Evolutionary conservation across 768 basidiomycete genomes (phyloP), one percentile per base, ranked within the genome.

Genomic region (Hygrocybe coccinea): DNA sequence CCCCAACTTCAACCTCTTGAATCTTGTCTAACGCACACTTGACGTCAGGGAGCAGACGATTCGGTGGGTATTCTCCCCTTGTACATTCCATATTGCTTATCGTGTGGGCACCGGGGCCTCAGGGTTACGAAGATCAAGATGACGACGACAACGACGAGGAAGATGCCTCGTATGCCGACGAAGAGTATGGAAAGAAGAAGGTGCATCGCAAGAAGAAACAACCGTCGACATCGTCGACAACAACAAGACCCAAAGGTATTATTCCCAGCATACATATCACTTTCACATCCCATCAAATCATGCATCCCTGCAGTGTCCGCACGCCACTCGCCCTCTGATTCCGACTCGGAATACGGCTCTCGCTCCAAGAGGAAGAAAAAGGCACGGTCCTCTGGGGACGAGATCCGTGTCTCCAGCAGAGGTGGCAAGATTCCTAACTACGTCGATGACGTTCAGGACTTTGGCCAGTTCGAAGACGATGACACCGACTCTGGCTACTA

Each of bases 281-380:
- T 41, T 12, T 25, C 36, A 17, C 45, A 24, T 29, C n/a, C 37
- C 33, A 7, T 4, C 24, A 2, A 3, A 29, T 29, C 29, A 29
- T 29, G 8, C n/a, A 15, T 29, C 41, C 33, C 39, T 12, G 56
- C 63, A 81, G 77, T 69, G 56, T 70, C 78, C 57, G 71, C 74
- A 50, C 86, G 85, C 46, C 81, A 77, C 25, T 79, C 79, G 41
- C 76, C 74, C 41, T 89, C 88, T 44, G 89, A 90, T 71, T 90
- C 89, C 11, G 89, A 89, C 69, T 91, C 89, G 2, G 91, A 93
- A 64, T 93, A 91, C 63, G 91, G 89, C 43, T 80, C 87, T 33
- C 85, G 87, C 54, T 82, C 90, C 62, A 91, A 89, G 79, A 91
- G 87, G 76, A 92, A 91, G 79, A 90, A 86, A 75, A 83, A 79